These are phyloP conservation scores for Kockiozyma suomiensis DNA, from an alignment of 805 yeast genomes.

Conservation along the genomic window DNA sequence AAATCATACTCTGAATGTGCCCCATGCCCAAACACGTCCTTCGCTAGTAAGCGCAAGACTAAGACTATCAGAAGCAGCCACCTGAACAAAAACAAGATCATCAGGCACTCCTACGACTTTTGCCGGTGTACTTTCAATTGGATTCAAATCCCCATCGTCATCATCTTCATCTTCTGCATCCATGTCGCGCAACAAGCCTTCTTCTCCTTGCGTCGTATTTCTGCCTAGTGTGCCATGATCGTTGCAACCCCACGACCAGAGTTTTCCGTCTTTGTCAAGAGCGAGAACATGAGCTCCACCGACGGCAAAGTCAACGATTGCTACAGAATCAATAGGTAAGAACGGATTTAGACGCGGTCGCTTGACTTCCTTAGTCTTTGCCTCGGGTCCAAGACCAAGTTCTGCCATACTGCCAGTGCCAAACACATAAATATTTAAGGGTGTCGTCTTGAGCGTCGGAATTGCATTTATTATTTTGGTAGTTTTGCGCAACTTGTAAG, in stretches of 20 bases:
- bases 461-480: conserved; percentile 31
- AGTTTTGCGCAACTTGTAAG: conserved; percentile 23
- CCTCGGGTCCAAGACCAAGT: conserved; percentile 94
- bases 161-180: conserved; percentile 65
- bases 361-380: conserved; percentile 88
- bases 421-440: conserved; percentile 84
- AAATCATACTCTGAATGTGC: conserved; percentile 61
- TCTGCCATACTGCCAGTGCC: conserved; percentile 99
- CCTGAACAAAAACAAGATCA: conserved; percentile 64
- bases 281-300: conserved; percentile 97
- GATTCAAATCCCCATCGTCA: conserved; percentile 82
- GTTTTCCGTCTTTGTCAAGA: conserved; percentile 66
- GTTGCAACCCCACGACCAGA: conserved; percentile 99
- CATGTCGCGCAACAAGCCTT: conserved; percentile 62
- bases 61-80: conserved; percentile 90
- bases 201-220: conserved; percentile 62
- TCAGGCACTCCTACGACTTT: conserved; percentile 60
- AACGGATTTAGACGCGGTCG: conserved; percentile 91
- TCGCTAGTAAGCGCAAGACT: conserved; percentile 76
- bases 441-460: conserved; percentile 45
- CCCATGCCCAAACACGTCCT: conserved; percentile 97
- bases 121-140: conserved; percentile 85
- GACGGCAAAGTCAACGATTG: conserved; percentile 82
- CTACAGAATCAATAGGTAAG: conserved; percentile 61
- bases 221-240: conserved; percentile 92